Percentiles rank a stretch among this genome's conserved stretches.
Conservation (phyloP, 1,139 yeast species). For the Candida glucosophila region DNA sequence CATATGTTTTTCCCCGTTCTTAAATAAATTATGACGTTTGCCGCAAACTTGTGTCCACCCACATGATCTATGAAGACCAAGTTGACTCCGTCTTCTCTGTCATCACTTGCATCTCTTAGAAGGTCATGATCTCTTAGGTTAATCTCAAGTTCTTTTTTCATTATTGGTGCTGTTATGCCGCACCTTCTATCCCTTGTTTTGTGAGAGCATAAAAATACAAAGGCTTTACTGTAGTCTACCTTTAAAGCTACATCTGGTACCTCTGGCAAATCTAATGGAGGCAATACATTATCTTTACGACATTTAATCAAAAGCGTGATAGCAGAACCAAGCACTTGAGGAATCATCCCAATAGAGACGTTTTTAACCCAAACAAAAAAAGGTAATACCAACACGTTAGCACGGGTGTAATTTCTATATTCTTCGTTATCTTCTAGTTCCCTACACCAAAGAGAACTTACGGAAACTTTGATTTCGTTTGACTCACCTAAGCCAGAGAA, state of each 20-base stretch:
- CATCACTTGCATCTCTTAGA: slow-evolving; percentile 67
- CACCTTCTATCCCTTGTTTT: slow-evolving; percentile 86
- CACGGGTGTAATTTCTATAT: slow-evolving; percentile 31
- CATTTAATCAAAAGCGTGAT: slow-evolving; percentile 29
- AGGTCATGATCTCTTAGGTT: slow-evolving; percentile 62
- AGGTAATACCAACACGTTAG: slow-evolving; percentile 65
- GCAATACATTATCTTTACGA: slow-evolving; percentile 11
- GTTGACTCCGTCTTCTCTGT: slow-evolving; percentile 62
- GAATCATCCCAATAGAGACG: slow-evolving; percentile 37
- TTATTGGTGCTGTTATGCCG: slow-evolving; percentile 89
- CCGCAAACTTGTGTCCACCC: slow-evolving; percentile 93
- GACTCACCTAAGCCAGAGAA: slow-evolving; percentile 9
- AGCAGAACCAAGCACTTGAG: slow-evolving; percentile 35
- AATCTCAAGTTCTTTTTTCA: slow-evolving; percentile 72
- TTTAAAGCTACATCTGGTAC: slow-evolving; percentile 12
- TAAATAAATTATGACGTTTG: slow-evolving; percentile 73
- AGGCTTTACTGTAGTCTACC: slow-evolving; percentile 39
- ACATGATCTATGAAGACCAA: slow-evolving; percentile 74
- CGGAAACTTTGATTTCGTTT: slow-evolving; percentile 40
- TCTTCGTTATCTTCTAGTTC: slow-evolving; percentile 31
- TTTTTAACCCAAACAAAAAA: slow-evolving; percentile 65
- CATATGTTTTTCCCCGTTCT: slow-evolving; percentile 68
- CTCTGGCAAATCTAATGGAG: slow-evolving; percentile 3
- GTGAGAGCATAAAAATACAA: slow-evolving; percentile 79
- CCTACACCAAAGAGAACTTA: slow-evolving; percentile 37